These are phyloP conservation scores for Heterobasidion occidentale DNA, from an alignment of 1,284 basidiomycete genomes.

Conservation along the genomic window DNA sequence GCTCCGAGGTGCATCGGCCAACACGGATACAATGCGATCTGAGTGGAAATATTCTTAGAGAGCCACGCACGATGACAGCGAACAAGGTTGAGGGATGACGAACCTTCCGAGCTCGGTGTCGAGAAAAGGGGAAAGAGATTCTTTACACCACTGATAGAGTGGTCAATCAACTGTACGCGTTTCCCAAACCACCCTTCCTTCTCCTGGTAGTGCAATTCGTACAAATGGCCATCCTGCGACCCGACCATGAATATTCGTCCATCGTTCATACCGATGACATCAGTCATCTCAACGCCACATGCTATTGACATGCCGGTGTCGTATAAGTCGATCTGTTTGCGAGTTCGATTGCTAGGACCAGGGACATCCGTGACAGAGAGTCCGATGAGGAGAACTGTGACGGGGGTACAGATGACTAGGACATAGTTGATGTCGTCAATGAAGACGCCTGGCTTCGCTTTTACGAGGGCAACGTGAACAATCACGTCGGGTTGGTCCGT, in stretches of 20 bases:
- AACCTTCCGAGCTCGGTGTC: slow-evolving; percentile 54
- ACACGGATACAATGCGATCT: slow-evolving; percentile 67
- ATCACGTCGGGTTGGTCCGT: slow-evolving; percentile 91
- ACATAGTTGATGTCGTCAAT: slow-evolving; percentile 89
- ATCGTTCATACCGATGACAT: slow-evolving; percentile 70
- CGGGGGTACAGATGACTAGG: slow-evolving; percentile 85
- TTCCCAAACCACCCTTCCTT: slow-evolving; percentile 93
- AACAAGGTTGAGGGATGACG: slow-evolving; percentile 1
- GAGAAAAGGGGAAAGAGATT: slow-evolving; percentile 66
- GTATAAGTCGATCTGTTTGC: slow-evolving; percentile 81
- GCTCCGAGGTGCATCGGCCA: slow-evolving; percentile 57
- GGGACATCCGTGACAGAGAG: slow-evolving; percentile 52
- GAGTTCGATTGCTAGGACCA: slow-evolving; percentile 36
- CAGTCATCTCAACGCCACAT: slow-evolving; percentile 80
- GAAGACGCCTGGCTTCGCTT: slow-evolving; percentile 78
- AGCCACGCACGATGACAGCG: background rate
- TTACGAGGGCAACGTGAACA: slow-evolving; percentile 77
- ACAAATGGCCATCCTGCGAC: slow-evolving; percentile 80
- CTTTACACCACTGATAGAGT: slow-evolving; percentile 67
- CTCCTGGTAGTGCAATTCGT: slow-evolving; percentile 91
- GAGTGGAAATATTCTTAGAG: slow-evolving; percentile 9
- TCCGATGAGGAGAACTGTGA: slow-evolving; percentile 82
- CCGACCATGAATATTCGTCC: slow-evolving; percentile 93
- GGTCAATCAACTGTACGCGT: slow-evolving; percentile 75
- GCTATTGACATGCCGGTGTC: slow-evolving; percentile 81